Evolutionary conservation across 768 basidiomycete genomes (phyloP).

Genomic region (Pholiota conissans): DNA sequence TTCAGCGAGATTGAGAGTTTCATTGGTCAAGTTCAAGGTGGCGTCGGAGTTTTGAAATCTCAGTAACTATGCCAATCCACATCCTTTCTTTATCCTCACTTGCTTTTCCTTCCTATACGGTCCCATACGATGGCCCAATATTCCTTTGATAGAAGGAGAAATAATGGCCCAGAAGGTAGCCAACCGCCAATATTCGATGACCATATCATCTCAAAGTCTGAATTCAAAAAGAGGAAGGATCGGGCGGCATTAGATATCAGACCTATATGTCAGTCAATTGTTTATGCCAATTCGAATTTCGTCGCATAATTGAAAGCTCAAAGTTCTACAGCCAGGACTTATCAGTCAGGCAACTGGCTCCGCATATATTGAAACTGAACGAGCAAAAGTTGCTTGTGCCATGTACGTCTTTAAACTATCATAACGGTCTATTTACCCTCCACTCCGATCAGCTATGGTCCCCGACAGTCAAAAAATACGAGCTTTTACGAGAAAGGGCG

Average conservation of each 20-base stretch:
- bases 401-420: conserved; percentile 58
- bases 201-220: conserved; percentile 31
- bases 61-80: conserved; percentile 10
- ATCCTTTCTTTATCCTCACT: not conserved
- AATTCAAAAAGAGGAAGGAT: conserved; percentile 43
- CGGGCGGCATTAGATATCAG: conserved; percentile 68
- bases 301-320: conserved; percentile 14
- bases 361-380: conserved; percentile 92
- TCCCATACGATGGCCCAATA: conserved; percentile 44
- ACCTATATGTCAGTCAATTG: conserved; percentile 71
- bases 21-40: conserved; percentile 46
- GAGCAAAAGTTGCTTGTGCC: conserved; percentile 93
- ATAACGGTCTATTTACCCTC: conserved; percentile 7
- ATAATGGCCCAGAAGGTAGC: conserved; percentile 90
- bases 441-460: conserved; percentile 62
- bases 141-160: conserved; percentile 80
- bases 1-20: conserved; percentile 89
- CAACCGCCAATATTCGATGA: conserved; percentile 60
- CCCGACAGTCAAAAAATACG: conserved; percentile 78
- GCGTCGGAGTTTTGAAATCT: conserved; percentile 34
- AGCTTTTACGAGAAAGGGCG: conserved; percentile 86
- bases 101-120: not conserved
- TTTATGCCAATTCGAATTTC: conserved; percentile 4
- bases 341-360: conserved; percentile 95
- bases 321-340: conserved; percentile 88